phyloP scores from a whole-genome alignment of 345 rosid genomes.

The Bruguiera parviflora region DNA sequence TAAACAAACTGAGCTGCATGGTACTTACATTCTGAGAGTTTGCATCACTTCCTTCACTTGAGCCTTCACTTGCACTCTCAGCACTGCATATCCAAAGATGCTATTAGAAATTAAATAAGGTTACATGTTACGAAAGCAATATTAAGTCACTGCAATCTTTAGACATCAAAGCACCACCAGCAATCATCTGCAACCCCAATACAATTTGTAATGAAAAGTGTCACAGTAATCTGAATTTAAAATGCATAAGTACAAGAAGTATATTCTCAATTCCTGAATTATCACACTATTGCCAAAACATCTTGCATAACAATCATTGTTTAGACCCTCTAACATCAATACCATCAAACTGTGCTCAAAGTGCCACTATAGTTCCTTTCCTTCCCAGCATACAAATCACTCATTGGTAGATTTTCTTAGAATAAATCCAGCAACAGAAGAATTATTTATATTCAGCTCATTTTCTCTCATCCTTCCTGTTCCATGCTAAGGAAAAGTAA shows the following conservation, averaged over 20 bases:
- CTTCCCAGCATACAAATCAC: too few species aligned
- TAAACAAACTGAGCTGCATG: constrained; percentile 1
- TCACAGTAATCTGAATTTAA: not conserved
- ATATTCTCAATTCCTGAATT: too few species aligned
- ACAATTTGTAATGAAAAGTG: not conserved
- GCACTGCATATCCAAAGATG: constrained; percentile 41
- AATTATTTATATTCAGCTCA: not conserved
- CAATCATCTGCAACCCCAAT: not conserved
- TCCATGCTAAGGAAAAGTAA: not conserved
- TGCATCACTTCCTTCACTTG: constrained; percentile 97
- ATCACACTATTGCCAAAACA: too few species aligned
- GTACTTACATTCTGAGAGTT: constrained; percentile 82
- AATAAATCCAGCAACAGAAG: too few species aligned
- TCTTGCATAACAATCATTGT: too few species aligned
- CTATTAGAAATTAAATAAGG: constrained; percentile 24
- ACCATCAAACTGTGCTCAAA: too few species aligned
- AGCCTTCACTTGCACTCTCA: constrained; percentile 90
- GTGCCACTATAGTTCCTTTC: too few species aligned
- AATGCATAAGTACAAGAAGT: not conserved
- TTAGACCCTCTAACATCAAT: too few species aligned
- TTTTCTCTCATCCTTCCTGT: not conserved
- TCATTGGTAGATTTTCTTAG: too few species aligned
- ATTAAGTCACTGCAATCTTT: not conserved
- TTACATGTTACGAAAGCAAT: not conserved
- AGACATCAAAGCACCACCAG: not conserved